These are phyloP conservation scores for Tricholoma sp. DNA, from an alignment of 768 basidiomycete genomes.

Conservation along the genomic window DNA sequence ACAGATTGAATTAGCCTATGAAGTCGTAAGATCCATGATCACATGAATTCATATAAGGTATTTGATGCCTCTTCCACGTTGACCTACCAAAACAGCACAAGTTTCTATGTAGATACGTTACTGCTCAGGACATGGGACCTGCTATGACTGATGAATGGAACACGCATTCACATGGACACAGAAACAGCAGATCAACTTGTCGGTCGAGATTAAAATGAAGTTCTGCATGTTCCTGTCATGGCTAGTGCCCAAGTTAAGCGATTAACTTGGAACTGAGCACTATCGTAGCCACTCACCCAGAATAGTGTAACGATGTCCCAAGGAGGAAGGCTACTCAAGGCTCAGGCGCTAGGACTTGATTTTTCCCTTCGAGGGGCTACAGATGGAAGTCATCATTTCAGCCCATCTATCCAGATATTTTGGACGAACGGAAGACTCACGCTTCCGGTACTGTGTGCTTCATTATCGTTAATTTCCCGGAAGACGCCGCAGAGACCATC, in stretches of 20 bases:
- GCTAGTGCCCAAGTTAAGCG: too few species aligned
- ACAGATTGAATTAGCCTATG: background rate
- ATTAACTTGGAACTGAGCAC: background rate
- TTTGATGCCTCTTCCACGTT: background rate
- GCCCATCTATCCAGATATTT: background rate
- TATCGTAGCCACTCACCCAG: background rate
- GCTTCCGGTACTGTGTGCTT: slow-evolving; percentile 51
- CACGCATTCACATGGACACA: background rate
- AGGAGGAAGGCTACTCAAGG: background rate
- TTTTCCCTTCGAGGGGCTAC: slow-evolving; percentile 17
- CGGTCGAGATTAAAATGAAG: background rate
- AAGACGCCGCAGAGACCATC: slow-evolving; percentile 84
- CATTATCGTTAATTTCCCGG: slow-evolving; percentile 92
- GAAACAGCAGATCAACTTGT: background rate
- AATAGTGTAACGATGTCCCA: background rate
- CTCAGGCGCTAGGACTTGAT: slow-evolving; percentile 8
- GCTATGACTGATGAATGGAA: background rate
- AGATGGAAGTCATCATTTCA: background rate
- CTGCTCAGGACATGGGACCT: background rate
- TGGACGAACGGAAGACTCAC: slow-evolving; percentile 21
- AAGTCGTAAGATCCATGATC: background rate
- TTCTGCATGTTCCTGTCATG: background rate
- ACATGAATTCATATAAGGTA: background rate
- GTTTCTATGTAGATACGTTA: background rate
- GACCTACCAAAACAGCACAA: background rate